phyloP scores from a whole-genome alignment of 306 rosid species.

The Cucumis melo region DNA sequence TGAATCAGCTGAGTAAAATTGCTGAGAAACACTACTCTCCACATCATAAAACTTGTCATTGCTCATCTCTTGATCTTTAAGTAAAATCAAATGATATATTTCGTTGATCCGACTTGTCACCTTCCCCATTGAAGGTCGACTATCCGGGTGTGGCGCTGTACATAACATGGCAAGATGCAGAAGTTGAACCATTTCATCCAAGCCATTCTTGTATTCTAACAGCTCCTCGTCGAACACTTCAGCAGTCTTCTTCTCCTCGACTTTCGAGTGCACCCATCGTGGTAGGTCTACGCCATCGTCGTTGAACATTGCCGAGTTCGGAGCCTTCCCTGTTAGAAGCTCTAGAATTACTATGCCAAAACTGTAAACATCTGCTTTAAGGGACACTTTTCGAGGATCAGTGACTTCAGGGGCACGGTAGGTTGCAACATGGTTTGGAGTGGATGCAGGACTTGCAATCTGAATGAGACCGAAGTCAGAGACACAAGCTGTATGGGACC shows the following conservation, averaged over 20 bases:
- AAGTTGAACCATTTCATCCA: slow-evolving; percentile 87
- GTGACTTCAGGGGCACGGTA: slow-evolving; percentile 90
- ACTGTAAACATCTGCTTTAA: slow-evolving; percentile 78
- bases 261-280: slow-evolving; percentile 76
- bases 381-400: slow-evolving; percentile 49
- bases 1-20: slow-evolving; percentile 3
- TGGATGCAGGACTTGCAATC: slow-evolving; percentile 52
- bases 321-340: slow-evolving; percentile 85
- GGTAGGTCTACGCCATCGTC: slow-evolving; percentile 97
- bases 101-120: slow-evolving; percentile 49
- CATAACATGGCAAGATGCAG: slow-evolving; percentile 74
- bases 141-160: slow-evolving; percentile 50
- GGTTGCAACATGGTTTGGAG: slow-evolving; percentile 57
- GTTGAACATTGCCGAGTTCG: slow-evolving; percentile 45
- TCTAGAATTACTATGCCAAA: slow-evolving; percentile 86
- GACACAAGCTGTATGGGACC: slow-evolving; percentile 48
- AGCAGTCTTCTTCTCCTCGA: slow-evolving; percentile 56
- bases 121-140: slow-evolving; percentile 69
- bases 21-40: background rate
- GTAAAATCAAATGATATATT: slow-evolving; percentile 30
- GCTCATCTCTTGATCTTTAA: slow-evolving; percentile 7
- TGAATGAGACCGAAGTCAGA: slow-evolving; percentile 81
- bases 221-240: slow-evolving; percentile 87
- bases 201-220: slow-evolving; percentile 61
- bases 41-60: background rate